Evolutionary conservation across 305 asterid species (phyloP).

Genomic region (Petunia hybrid): DNA sequence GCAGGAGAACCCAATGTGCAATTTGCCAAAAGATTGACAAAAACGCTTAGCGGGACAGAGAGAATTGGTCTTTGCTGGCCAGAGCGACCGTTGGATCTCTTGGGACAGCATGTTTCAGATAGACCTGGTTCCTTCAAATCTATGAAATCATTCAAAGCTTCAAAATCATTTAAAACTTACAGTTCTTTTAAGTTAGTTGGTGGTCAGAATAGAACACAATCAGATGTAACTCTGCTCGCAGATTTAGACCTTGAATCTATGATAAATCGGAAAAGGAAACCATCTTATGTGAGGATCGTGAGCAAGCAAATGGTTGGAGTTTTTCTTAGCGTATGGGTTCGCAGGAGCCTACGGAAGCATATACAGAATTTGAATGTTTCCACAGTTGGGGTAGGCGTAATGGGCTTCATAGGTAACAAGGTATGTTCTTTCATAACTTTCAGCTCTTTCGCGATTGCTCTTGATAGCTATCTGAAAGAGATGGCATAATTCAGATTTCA

Average conservation of each 20-base stretch:
- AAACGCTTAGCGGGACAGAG: conserved; percentile 70
- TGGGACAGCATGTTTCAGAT: conserved; percentile 64
- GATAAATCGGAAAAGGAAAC: conserved; percentile 79
- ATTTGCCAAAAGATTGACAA: conserved; percentile 50
- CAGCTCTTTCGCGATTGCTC: conserved; percentile 28
- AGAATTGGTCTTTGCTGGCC: conserved; percentile 97
- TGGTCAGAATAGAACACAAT: conserved; percentile 44
- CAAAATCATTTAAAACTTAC: conserved; percentile 62
- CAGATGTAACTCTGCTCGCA: conserved; percentile 56
- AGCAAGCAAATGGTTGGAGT: conserved; percentile 99
- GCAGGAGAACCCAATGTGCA: conserved; percentile 45
- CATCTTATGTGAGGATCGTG: conserved; percentile 78
- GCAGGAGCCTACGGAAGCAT: conserved; percentile 80
- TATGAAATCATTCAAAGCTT: conserved; percentile 55
- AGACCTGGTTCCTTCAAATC: conserved; percentile 61
- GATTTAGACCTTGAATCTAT: conserved; percentile 78
- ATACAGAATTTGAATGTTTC: conserved; percentile 84
- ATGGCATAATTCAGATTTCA: conserved; percentile 22
- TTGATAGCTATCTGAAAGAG: conserved; percentile 3
- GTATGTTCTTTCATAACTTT: conserved; percentile 53
- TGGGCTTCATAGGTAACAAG: conserved; percentile 99
- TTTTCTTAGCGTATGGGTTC: conserved; percentile 88
- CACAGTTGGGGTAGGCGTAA: conserved; percentile 94
- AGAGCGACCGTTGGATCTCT: conserved; percentile 75
- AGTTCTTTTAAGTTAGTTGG: conserved; percentile 63